Evolutionary conservation across 2,329 filamentous ascomycete species (phyloP).

Genomic region (Sporothrix pseudoabietina): DNA sequence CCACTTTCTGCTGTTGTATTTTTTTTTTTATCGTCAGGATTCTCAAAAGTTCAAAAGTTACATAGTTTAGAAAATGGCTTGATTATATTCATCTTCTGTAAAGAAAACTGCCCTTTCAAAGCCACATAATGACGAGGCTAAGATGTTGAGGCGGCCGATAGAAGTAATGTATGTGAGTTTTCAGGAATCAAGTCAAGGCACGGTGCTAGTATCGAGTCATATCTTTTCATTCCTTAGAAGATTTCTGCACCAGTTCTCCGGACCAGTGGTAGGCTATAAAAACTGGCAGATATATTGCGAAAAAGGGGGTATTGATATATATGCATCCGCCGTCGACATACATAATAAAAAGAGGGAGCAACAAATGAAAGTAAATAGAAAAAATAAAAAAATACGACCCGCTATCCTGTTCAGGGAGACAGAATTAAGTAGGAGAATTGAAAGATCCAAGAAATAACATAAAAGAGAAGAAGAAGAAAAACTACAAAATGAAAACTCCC

Average conservation of each 20-base stretch:
- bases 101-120: neutral
- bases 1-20: neutral
- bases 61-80: slow-evolving; percentile 3
- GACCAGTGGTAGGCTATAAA: neutral
- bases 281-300: neutral
- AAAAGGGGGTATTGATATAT: slow-evolving; percentile 25
- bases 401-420: neutral
- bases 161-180: too few relatives aligned
- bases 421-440: neutral
- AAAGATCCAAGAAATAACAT: neutral
- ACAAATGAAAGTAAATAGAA: neutral
- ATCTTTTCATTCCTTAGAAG: neutral
- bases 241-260: neutral
- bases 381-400: neutral
- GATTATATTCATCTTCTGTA: neutral
- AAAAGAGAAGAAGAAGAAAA: neutral
- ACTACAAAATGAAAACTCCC: neutral
- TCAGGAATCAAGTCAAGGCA: too few relatives aligned
- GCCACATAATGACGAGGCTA: neutral
- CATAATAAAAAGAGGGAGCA: neutral
- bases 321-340: slow-evolving; percentile 1
- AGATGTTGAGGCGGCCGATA: too few relatives aligned
- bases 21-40: neutral
- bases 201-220: neutral
- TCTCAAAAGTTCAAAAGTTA: neutral